Evolutionary conservation across 2,329 filamentous ascomycete genomes (phyloP), one percentile per base, ranked within the genome.

Genomic region (Botrytis elliptica): DNA sequence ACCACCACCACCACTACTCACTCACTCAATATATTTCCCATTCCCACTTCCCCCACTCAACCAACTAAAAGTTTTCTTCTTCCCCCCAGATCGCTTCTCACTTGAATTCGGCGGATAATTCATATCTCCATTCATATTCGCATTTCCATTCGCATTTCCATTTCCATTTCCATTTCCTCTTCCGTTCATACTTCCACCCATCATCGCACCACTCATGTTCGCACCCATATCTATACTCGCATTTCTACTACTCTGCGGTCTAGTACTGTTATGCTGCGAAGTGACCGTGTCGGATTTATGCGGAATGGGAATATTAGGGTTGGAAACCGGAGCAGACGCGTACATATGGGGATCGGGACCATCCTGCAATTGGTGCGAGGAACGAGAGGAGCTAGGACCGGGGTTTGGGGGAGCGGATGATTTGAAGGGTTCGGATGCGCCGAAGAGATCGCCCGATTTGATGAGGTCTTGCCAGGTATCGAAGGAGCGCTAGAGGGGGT

Each of bases 31-130:
- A 36, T 72, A 72, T 46, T 72, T 72, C 42, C 71, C 71, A 59
- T 59, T 63, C 12, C 63, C 71, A 49, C 63, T 69, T 7, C 71
- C 71, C 12, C 71, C 71, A 33, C 71, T 29, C 52, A 72, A 68
- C 71, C 71, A 72, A 69, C 71, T 72, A 60, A 72, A 72, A 29
- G 71, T 68, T 67, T 72, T 72, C 40, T 72, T 72, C 52, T 72
- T 72, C 3, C 71, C 69, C 3, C 69, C 69, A 20, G 55, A 67
- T 67, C 71, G 60, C 64, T 72, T 72, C 25, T 72, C 71, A 40
- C 71, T 72, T 3, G 71, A 72, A 62, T 72, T 72, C 18, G 71
- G 71, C 63, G 71, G 71, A 33, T 72, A 72, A 25, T 55, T 68
- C 46, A 59, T 44, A 55, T 52, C 70, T 20, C 59, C 70, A 66